phyloP scores from a whole-genome alignment of 2,329 filamentous ascomycete species.

The Ophiognomonia clavigignenti-juglandacearum region DNA sequence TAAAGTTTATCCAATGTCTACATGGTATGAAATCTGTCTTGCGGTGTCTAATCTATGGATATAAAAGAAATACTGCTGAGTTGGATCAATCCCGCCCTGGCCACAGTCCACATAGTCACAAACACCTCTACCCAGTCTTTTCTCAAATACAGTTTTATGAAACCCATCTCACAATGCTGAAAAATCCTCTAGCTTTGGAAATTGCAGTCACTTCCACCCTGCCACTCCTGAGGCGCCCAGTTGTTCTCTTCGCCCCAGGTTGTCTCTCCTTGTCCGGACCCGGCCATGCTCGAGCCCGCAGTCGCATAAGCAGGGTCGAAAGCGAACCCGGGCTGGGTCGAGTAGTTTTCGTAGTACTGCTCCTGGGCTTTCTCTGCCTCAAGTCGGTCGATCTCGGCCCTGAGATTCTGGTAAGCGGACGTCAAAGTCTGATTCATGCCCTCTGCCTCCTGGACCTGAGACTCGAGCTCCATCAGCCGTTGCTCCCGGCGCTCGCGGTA shows the following conservation, averaged over 20 bases:
- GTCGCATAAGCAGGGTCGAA: constrained; percentile 1
- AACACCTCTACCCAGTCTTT: no score
- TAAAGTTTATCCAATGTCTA: no score
- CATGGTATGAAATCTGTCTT: no score
- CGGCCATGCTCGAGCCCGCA: neutral
- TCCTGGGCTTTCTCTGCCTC: constrained; percentile 13
- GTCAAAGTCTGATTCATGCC: constrained; percentile 14
- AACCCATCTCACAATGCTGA: no score
- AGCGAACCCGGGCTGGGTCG: neutral
- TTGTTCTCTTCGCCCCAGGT: constrained; percentile 1
- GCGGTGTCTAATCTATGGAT: no score
- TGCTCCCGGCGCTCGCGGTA: constrained; percentile 14
- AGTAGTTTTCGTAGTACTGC: constrained; percentile 7
- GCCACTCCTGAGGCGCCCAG: constrained; percentile 8
- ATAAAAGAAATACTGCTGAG: no score
- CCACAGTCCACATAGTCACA: no score
- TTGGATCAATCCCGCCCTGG: no score
- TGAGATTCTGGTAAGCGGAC: constrained; percentile 14
- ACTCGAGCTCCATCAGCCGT: constrained; percentile 11
- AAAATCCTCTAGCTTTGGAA: neutral
- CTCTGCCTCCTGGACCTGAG: constrained; percentile 13
- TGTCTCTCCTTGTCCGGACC: neutral
- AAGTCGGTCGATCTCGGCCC: constrained; percentile 11
- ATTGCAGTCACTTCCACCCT: neutral
- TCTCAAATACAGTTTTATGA: no score